Percentiles rank a stretch among this genome's conserved stretches.
Evolutionary conservation across 768 basidiomycete species (phyloP).

Genomic region (Pholiota microspora): DNA sequence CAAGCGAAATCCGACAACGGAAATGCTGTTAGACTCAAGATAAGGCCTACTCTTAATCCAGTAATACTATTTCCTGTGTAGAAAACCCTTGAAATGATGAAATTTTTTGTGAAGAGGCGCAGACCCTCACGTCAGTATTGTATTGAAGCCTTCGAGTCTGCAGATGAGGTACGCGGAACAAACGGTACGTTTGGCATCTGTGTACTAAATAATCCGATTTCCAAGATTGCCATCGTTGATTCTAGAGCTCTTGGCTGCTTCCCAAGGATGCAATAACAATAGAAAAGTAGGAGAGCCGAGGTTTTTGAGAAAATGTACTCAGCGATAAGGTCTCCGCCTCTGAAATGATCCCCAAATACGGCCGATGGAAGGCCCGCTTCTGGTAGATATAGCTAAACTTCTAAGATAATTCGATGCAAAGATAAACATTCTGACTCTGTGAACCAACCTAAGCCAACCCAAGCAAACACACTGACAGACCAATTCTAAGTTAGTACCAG

Average conservation of each 20-base stretch:
- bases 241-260: neutral
- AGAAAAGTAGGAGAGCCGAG: too few species aligned
- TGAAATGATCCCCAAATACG: neutral
- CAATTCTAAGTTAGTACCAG: constrained; percentile 61
- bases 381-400: neutral
- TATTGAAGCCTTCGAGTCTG: too few species aligned
- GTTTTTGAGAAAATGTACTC: neutral
- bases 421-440: too few species aligned
- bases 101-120: too few species aligned
- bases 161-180: too few species aligned
- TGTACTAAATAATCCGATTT: neutral
- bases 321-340: neutral
- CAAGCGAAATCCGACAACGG: too few species aligned
- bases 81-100: neutral
- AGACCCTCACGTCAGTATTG: too few species aligned
- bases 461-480: neutral
- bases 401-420: too few species aligned
- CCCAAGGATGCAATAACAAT: neutral
- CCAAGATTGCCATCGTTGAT: neutral
- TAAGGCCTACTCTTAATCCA: constrained; percentile 7
- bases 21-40: too few species aligned
- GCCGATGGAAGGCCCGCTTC: neutral
- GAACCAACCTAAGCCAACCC: neutral
- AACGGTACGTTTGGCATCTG: too few species aligned
- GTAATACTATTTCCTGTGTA: constrained; percentile 12